Evolutionary conservation across 352 stramenopile species (phyloP), one percentile per base, ranked within the genome.

Genomic region (Peronospora belbahrii): DNA sequence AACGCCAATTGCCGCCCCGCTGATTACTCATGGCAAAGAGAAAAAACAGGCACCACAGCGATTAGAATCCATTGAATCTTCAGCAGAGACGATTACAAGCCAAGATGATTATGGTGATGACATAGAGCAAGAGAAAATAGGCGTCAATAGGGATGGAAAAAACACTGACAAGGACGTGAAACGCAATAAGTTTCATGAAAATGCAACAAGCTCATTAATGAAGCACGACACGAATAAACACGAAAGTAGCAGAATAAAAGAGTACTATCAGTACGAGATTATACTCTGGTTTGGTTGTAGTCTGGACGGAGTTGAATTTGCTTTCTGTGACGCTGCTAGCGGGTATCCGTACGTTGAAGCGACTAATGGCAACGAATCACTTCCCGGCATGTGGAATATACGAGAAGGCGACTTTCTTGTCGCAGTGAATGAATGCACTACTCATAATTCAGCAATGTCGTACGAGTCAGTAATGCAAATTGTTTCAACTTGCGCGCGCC

Each of bases 341-440:
- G 69, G 65, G 0, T 73, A 62, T 31, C 71, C 64, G 19, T 72
- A 67, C 27, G 55, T 84, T 7, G 44, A 63, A 23, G 48, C 52
- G 33, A 39, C 56, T n/a, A 54, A 71, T 23, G 67, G 69, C 19
- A 82, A 84, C 42, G 63, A 75, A 28, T 63, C 64, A 20, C 62
- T 84, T 6, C 72, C 72, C 8, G 72, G 72, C 34, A 80, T 84
- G 69, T 82, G 70, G 67, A 74, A 76, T 36, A 44, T 84, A 34
- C 61, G 60, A 51, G 55, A 62, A 31, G 67, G 69, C 4, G 72
- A 84, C 38, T 67, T 78, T 8, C 36, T 84, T 20, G 44, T 82
- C 23, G 55, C 69, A 0, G 49, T 84, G 28, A 82, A 84, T 42
- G 62, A 68, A 15, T 53, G 23, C 25, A 82, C 52, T 40, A 64